Evolutionary conservation across 2,329 filamentous ascomycete genomes (phyloP).

Genomic region (Aspergillus thermomutatus): DNA sequence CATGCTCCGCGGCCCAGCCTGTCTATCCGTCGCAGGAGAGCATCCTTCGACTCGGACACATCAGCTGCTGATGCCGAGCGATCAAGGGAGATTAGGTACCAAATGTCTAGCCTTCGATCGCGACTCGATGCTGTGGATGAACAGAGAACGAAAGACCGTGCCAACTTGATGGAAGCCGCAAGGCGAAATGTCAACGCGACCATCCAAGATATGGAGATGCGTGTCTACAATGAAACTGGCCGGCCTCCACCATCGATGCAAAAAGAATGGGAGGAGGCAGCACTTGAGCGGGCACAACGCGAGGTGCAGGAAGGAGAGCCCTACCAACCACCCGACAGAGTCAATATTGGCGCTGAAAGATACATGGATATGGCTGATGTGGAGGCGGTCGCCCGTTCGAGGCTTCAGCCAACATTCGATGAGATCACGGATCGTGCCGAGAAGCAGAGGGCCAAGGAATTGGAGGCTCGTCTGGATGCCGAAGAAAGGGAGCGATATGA

Average conservation of each 20-base stretch:
- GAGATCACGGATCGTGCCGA: constrained; percentile 80
- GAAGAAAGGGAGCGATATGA: constrained; percentile 63
- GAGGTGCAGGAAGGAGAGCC: constrained; percentile 64
- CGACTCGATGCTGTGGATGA: constrained; percentile 48
- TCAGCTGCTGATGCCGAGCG: constrained; percentile 63
- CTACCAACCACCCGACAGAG: constrained; percentile 51
- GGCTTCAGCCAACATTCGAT: constrained; percentile 78
- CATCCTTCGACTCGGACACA: constrained; percentile 63
- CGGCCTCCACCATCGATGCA: constrained; percentile 65
- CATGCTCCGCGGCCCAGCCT: constrained; percentile 46
- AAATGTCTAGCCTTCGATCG: constrained; percentile 76
- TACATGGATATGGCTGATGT: constrained; percentile 76
- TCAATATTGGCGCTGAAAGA: constrained; percentile 75
- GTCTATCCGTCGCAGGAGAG: constrained; percentile 58
- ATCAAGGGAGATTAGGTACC: constrained; percentile 68
- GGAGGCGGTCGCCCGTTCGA: constrained; percentile 71
- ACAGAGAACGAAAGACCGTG: constrained; percentile 65
- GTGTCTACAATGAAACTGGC: constrained; percentile 72
- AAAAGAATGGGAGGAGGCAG: constrained; percentile 76
- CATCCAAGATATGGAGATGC: constrained; percentile 77
- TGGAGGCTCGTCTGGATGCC: constrained; percentile 60
- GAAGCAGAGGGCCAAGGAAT: constrained; percentile 64
- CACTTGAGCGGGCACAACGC: constrained; percentile 63
- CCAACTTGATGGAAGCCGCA: constrained; percentile 70
- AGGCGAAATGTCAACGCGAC: constrained; percentile 80